Evolutionary conservation across 306 rosid species (phyloP).

Genomic region (Spatholobus suberectus): DNA sequence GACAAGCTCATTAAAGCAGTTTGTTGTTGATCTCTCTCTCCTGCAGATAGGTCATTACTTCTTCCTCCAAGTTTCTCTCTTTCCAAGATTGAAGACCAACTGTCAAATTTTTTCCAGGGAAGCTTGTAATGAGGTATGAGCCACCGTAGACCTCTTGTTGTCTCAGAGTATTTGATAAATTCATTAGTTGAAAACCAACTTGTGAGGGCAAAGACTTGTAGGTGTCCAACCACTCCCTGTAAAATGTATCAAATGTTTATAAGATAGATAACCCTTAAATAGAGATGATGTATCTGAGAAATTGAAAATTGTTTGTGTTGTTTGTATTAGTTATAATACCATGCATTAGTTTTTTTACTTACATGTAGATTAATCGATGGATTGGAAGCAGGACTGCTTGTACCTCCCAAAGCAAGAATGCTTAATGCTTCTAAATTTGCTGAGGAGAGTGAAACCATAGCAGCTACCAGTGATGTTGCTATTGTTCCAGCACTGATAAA

Average conservation of each 20-base stretch:
- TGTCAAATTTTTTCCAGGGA: conserved; percentile 59
- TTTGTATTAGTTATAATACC: neutral
- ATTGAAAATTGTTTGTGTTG: neutral
- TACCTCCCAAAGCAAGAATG: conserved; percentile 53
- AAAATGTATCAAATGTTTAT: conserved; percentile 28
- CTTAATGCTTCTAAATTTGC: conserved; percentile 69
- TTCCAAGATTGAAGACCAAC: conserved; percentile 31
- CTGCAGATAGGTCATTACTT: conserved; percentile 2
- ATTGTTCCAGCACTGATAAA: conserved; percentile 68
- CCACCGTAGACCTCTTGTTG: conserved; percentile 71
- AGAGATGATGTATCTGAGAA: neutral
- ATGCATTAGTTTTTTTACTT: conserved; percentile 37
- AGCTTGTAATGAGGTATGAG: conserved; percentile 70
- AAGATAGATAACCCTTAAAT: neutral
- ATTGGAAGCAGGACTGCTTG: conserved; percentile 37
- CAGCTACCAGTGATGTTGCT: conserved; percentile 62
- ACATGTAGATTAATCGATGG: conserved; percentile 63
- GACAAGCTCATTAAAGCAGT: conserved; percentile 32
- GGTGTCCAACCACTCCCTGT: conserved; percentile 74
- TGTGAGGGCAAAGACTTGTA: conserved; percentile 72
- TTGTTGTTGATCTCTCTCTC: conserved; percentile 14
- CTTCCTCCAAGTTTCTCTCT: conserved; percentile 34
- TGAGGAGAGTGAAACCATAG: conserved; percentile 53
- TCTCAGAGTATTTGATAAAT: conserved; percentile 59
- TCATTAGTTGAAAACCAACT: conserved; percentile 59